These are phyloP conservation scores for Parastagonospora avenae DNA, from an alignment of 2,329 filamentous ascomycete species.

Conservation along the genomic window DNA sequence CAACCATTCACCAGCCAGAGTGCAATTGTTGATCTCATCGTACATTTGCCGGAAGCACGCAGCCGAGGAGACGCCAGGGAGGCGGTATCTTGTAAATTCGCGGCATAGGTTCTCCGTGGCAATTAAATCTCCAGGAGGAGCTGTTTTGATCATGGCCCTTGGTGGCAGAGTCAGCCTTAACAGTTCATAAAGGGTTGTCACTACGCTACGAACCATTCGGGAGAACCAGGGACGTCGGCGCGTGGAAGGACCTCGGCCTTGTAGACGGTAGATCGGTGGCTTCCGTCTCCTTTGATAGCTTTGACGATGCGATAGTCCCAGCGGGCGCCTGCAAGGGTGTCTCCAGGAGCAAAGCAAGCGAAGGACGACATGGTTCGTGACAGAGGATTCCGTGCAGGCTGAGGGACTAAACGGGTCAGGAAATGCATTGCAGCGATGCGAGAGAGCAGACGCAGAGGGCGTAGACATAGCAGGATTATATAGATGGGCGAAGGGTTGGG, in stretches of 20 bases:
- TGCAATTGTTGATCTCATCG: slow-evolving; percentile 12
- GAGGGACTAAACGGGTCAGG: no score
- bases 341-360: slow-evolving; percentile 15
- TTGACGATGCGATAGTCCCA: slow-evolving; percentile 20
- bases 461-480: no score
- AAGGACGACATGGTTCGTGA: slow-evolving; percentile 20
- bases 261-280: slow-evolving; percentile 15
- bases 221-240: slow-evolving; percentile 3
- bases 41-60: slow-evolving; percentile 17
- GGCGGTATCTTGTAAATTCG: no score
- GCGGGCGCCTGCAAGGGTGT: slow-evolving; percentile 8
- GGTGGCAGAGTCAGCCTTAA: no score
- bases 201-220: slow-evolving; percentile 15
- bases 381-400: no score
- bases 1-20: slow-evolving; percentile 19
- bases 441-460: no score
- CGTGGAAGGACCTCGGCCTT: slow-evolving; percentile 15
- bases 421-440: no score
- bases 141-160: slow-evolving; percentile 1
- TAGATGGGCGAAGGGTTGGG: no score
- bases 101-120: no score
- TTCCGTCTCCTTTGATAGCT: slow-evolving; percentile 12
- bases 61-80: slow-evolving; percentile 14
- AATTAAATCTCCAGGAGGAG: slow-evolving; percentile 7
- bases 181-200: no score